A percentile compares a stretch with the other conserved stretches of the same genome.
phyloP scores from a whole-genome alignment of 805 yeast species.

The Ogataea saltuana region DNA sequence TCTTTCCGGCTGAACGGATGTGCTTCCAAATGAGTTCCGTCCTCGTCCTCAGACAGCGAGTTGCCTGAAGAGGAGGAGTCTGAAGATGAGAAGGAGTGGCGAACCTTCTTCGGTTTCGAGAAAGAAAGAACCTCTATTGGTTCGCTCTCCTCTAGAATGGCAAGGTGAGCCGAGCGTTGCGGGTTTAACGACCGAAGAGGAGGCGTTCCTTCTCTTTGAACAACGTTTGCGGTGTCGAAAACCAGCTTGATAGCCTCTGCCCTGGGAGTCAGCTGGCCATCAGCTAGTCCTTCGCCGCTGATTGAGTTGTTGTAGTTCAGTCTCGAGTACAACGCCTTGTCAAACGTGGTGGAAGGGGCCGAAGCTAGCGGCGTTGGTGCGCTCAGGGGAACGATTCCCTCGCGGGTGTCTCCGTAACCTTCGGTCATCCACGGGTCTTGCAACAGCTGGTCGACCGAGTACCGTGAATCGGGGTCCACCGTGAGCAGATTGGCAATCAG shows the following conservation, averaged over 20 bases:
- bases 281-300: slow-evolving; percentile 26
- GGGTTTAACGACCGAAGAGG: slow-evolving; percentile 4
- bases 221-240: slow-evolving; percentile 38
- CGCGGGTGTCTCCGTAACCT: slow-evolving; percentile 30
- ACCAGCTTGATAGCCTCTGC: slow-evolving; percentile 41
- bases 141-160: slow-evolving; percentile 21
- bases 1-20: too few relatives aligned
- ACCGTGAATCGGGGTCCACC: slow-evolving; percentile 67
- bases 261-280: slow-evolving; percentile 36
- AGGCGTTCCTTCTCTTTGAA: slow-evolving; percentile 32
- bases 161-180: slow-evolving; percentile 11
- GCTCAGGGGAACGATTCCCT: not conserved
- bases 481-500: slow-evolving; percentile 66
- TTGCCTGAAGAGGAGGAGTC: slow-evolving; percentile 6
- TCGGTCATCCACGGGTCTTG: slow-evolving; percentile 64
- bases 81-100: slow-evolving; percentile 12
- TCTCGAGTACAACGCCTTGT: slow-evolving; percentile 28
- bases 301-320: slow-evolving; percentile 31
- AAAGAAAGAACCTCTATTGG: slow-evolving; percentile 21
- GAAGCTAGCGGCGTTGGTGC: too few relatives aligned
- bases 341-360: slow-evolving; percentile 32
- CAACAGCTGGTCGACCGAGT: slow-evolving; percentile 65
- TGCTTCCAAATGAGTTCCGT: slow-evolving; percentile 24
- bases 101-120: not conserved
- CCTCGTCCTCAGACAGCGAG: slow-evolving; percentile 23